Base-by-base conservation (phyloP, 2,329 filamentous ascomycete species). In the Pestalotiopsis sp. region DNA sequence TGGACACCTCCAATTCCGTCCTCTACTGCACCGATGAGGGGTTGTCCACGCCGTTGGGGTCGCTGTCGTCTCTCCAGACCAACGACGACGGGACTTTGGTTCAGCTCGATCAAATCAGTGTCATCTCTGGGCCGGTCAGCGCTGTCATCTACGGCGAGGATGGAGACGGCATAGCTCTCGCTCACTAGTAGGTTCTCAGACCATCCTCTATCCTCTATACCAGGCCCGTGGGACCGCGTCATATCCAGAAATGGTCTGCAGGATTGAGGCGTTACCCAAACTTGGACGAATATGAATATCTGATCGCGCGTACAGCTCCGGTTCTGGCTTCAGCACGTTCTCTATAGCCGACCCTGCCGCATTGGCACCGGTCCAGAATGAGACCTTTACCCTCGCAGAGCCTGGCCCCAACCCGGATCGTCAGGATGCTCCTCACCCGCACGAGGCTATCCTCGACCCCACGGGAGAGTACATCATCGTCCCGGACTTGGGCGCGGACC, bases 21-120 rank as follows among this genome's bases (percentile, higher is more conserved):
- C 79, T 91, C 9, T 88, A 86, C 78, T 91, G 88, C 77, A 73
- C 86, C 45, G 85, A 91, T 71, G 89, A 91, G 79, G 86, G 83
- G 11, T 77, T 86, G 45, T 73, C 74, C 39, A 71, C 74, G 1
- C 75, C 77, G 68, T 62, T 41, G 59, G 86, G 85, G 66, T 81
- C 82, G 1, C 76, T 91, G 65, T 75, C 77, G 6, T 79, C 81
- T 4, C 83, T 83, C 69, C 73, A 73, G 38, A 80, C 81, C 20
- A 78, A 74, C 31, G 57, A 70, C 3, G 76, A 83, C 68, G 84
- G 84, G 2, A 77, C 71, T 1, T 75, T 88, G 68, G 76, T 76
- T 17, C 74, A 75, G 67, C 73, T 86, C 14, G 77, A 79, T 70
- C 78, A 75, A 60, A 68, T 78, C 41, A 70, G 71, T 45, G 84